A percentile compares a stretch with the other conserved stretches of the same genome.
phyloP scores from a whole-genome alignment of 345 rosid genomes.

The Geranium brycei region DNA sequence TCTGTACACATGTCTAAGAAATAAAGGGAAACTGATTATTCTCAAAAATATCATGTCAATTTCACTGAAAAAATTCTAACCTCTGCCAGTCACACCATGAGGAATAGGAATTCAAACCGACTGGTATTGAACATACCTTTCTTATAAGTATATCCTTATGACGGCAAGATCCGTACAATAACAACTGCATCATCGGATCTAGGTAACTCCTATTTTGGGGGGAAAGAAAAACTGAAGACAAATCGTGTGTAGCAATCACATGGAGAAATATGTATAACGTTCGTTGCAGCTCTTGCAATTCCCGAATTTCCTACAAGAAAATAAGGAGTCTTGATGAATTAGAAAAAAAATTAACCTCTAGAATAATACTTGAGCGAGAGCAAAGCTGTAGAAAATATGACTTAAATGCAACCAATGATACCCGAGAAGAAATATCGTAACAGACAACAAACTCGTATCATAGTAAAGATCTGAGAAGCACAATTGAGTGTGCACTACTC shows the following conservation, averaged over 20 bases:
- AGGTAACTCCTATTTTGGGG: conserved; percentile 43
- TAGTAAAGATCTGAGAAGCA: too few species aligned
- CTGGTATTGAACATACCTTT: conserved; percentile 40
- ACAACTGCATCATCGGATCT: conserved; percentile 53
- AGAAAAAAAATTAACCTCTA: background rate
- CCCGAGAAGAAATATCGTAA: too few species aligned
- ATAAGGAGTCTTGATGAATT: background rate
- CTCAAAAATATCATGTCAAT: background rate
- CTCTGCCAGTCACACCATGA: too few species aligned
- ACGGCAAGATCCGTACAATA: conserved; percentile 54
- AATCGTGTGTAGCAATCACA: conserved; percentile 70
- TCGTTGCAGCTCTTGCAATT: conserved; percentile 80
- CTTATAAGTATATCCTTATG: conserved; percentile 67
- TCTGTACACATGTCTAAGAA: conserved; percentile 78
- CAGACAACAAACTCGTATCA: too few species aligned
- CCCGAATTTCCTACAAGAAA: conserved; percentile 62
- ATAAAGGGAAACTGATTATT: background rate
- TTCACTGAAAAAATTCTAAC: background rate
- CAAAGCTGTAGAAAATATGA: too few species aligned
- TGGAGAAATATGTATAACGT: conserved; percentile 71
- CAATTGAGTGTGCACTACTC: too few species aligned
- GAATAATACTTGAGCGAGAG: background rate
- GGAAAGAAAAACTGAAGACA: conserved; percentile 70
- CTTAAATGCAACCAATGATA: too few species aligned
- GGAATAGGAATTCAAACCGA: too few species aligned